phyloP scores from a whole-genome alignment of 148 eudicot genomes.

The Camellia lanceoleosa region DNA sequence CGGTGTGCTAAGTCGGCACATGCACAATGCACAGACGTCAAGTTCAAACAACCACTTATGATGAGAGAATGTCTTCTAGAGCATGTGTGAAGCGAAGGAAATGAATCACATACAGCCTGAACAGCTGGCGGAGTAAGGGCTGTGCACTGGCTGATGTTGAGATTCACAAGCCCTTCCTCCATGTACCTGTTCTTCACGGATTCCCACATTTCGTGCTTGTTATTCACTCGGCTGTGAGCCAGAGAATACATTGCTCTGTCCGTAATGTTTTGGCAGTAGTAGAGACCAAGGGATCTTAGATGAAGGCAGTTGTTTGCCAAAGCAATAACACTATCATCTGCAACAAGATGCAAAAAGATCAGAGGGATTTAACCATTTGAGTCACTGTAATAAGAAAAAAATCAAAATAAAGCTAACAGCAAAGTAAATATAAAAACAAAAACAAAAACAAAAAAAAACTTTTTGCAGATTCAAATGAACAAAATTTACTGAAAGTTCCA shows the following conservation, averaged over 20 bases:
- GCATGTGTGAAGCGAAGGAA: constrained; percentile 90
- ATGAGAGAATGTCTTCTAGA: constrained; percentile 87
- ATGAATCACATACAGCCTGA: constrained; percentile 82
- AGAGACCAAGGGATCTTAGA: constrained; percentile 77
- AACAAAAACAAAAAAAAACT: too few relatives aligned
- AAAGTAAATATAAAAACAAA: too few relatives aligned
- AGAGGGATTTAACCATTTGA: background rate
- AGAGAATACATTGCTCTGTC: constrained; percentile 92
- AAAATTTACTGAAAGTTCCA: background rate
- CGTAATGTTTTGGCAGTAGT: constrained; percentile 92
- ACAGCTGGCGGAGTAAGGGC: constrained; percentile 96
- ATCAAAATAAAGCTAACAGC: too few relatives aligned
- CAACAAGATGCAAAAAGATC: constrained; percentile 2
- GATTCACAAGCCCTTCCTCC: constrained; percentile 79
- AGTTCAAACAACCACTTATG: constrained; percentile 82
- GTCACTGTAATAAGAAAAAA: too few relatives aligned
- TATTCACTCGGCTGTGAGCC: constrained; percentile 65
- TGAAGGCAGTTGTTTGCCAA: constrained; percentile 78
- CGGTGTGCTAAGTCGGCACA: constrained; percentile 63
- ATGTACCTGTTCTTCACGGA: constrained; percentile 46
- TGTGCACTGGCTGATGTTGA: constrained; percentile 96
- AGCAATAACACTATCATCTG: constrained; percentile 93
- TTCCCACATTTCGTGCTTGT: constrained; percentile 58
- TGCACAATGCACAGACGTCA: constrained; percentile 87
- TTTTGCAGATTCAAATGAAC: background rate